phyloP scores from a whole-genome alignment of 495 filamentous ascomycete species.

The Lophium mytilinum region DNA sequence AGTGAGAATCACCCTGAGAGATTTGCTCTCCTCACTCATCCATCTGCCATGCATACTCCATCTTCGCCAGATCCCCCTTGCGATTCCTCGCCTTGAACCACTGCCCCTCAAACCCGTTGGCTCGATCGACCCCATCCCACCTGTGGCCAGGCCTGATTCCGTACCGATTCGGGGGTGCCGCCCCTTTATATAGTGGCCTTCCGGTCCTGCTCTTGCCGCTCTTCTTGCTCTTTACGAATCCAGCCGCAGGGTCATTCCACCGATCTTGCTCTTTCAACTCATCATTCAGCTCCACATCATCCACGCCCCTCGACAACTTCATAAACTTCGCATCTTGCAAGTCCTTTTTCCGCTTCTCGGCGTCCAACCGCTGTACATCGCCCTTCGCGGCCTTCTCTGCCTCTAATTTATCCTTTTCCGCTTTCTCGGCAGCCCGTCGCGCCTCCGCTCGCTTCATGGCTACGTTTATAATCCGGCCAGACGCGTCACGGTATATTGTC shows the following conservation, averaged over 20 bases:
- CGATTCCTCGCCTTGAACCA: conserved; percentile 81
- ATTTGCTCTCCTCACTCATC: conserved; percentile 50
- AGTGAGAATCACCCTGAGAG: neutral
- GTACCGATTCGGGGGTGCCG: conserved; percentile 84
- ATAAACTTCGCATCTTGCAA: conserved; percentile 72
- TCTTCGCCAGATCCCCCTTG: conserved; percentile 58
- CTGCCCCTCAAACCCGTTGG: conserved; percentile 91
- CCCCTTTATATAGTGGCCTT: conserved; percentile 70
- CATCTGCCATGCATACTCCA: conserved; percentile 95
- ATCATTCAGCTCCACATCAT: conserved; percentile 77
- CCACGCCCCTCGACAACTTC: conserved; percentile 66
- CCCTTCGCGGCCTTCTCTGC: conserved; percentile 63
- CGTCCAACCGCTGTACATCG: conserved; percentile 65
- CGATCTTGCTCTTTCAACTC: conserved; percentile 65
- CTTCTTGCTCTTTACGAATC: conserved; percentile 57
- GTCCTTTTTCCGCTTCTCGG: conserved; percentile 49
- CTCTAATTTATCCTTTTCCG: conserved; percentile 55
- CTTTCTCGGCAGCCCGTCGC: conserved; percentile 57
- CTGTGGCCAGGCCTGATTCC: conserved; percentile 83
- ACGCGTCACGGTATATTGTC: conserved; percentile 90
- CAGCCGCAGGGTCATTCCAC: conserved; percentile 92
- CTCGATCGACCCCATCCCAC: conserved; percentile 96
- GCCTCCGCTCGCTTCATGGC: conserved; percentile 83
- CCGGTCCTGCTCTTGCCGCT: conserved; percentile 46
- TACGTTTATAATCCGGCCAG: conserved; percentile 82